phyloP scores from a whole-genome alignment of 148 eudicot species.

The Rhododendron williamsianum region DNA sequence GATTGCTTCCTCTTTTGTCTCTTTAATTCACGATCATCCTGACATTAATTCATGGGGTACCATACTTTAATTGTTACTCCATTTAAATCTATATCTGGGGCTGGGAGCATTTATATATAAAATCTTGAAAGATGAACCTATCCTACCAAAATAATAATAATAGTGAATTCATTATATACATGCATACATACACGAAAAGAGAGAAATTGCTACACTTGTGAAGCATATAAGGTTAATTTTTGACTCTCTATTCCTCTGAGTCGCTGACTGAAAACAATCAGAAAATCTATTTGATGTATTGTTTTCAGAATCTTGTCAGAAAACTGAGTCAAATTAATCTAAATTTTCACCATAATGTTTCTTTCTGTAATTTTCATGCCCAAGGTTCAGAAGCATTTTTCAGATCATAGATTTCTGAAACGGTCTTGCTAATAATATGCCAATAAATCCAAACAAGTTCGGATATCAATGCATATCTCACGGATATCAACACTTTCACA shows the following conservation, averaged over 20 bases:
- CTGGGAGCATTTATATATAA: background rate
- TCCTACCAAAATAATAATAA: background rate
- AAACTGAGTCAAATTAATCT: background rate
- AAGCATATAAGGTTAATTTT: background rate
- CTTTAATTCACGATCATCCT: conserved; percentile 92
- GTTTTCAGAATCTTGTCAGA: background rate
- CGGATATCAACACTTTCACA: too few species aligned
- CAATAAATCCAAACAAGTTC: too few species aligned
- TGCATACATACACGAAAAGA: background rate
- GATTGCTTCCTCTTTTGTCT: conserved; percentile 92
- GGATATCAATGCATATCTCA: too few species aligned
- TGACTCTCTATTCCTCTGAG: background rate
- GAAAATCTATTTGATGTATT: background rate
- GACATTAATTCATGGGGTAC: conserved; percentile 8
- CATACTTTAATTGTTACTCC: background rate
- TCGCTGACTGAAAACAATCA: background rate
- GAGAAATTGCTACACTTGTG: background rate
- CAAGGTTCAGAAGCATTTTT: background rate
- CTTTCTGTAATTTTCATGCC: background rate
- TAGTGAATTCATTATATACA: background rate
- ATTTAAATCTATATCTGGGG: background rate
- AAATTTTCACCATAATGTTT: background rate
- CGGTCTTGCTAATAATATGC: too few species aligned
- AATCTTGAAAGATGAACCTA: background rate
- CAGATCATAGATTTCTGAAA: background rate